Evolutionary conservation across 2,329 filamentous ascomycete species (phyloP).

Genomic region (Paraconiothyrium brasiliense): DNA sequence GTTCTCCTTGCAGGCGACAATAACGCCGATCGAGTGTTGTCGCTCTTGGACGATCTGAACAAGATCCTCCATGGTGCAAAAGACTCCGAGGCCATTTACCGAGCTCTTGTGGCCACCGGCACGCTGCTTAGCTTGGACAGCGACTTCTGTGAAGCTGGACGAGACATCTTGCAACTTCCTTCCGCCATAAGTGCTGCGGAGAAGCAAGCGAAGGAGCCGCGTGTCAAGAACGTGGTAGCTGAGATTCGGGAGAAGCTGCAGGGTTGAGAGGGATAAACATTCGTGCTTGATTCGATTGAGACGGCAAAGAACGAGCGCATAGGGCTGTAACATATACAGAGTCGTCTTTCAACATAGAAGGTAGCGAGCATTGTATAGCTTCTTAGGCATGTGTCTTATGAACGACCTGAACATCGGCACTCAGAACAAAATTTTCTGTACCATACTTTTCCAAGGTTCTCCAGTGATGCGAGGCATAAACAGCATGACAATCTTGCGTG

Average conservation of each 20-base stretch:
- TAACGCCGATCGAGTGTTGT: constrained; percentile 59
- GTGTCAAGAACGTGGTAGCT: constrained; percentile 66
- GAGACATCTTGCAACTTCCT: constrained; percentile 65
- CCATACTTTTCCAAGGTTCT: too few relatives aligned
- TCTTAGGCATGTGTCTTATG: background rate
- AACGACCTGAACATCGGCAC: background rate
- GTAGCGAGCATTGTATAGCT: constrained; percentile 9
- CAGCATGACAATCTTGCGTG: background rate
- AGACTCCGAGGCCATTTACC: constrained; percentile 85
- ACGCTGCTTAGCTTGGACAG: constrained; percentile 74
- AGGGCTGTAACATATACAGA: constrained; percentile 16
- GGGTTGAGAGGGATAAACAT: constrained; percentile 24
- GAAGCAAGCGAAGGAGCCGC: constrained; percentile 65
- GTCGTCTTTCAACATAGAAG: background rate
- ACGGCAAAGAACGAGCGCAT: constrained; percentile 1
- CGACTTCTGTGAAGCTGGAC: constrained; percentile 66
- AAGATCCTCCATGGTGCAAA: constrained; percentile 71
- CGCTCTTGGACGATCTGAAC: constrained; percentile 69
- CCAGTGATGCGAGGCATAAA: background rate
- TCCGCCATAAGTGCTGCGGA: constrained; percentile 59
- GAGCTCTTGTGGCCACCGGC: constrained; percentile 82
- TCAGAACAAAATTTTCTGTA: background rate
- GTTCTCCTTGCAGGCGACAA: constrained; percentile 70
- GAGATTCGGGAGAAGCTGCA: constrained; percentile 65
- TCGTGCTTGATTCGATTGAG: background rate